A percentile compares a stretch with the other conserved stretches of the same genome.
Evolutionary conservation across 768 basidiomycete genomes (phyloP).

Genomic region (Rhodotorula graminis): DNA sequence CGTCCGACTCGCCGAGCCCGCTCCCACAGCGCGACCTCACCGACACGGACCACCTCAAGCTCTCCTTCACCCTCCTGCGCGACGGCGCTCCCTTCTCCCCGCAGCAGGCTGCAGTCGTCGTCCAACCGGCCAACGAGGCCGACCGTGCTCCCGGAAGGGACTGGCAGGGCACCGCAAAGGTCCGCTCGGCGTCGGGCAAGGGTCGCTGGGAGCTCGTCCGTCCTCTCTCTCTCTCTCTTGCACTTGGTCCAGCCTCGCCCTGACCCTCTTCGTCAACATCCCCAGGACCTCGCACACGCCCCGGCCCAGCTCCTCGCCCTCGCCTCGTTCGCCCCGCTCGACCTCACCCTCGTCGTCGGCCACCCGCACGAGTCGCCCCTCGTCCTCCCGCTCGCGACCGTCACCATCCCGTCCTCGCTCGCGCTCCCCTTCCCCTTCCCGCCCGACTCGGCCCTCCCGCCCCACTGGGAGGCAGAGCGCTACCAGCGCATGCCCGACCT

Average conservation of each 20-base stretch:
- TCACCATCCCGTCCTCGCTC: slow-evolving; percentile 19
- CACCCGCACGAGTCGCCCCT: neutral
- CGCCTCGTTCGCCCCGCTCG: slow-evolving; percentile 18
- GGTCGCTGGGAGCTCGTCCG: slow-evolving; percentile 30
- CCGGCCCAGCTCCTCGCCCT: slow-evolving; percentile 31
- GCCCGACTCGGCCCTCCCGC: slow-evolving; percentile 22
- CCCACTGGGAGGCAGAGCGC: slow-evolving; percentile 37
- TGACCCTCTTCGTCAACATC: neutral
- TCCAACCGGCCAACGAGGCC: neutral
- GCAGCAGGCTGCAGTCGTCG: slow-evolving; percentile 25
- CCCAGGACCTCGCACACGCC: slow-evolving; percentile 32
- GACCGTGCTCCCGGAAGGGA: slow-evolving; percentile 9
- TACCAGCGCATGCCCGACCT: slow-evolving; percentile 17
- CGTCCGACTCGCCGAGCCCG: neutral
- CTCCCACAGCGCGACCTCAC: neutral
- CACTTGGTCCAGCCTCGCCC: neutral
- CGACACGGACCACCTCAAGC: slow-evolving; percentile 30
- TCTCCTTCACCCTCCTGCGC: slow-evolving; percentile 26
- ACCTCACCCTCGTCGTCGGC: slow-evolving; percentile 31
- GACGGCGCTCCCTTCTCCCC: slow-evolving; percentile 9
- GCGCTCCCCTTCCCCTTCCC: slow-evolving; percentile 28
- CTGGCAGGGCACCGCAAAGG: slow-evolving; percentile 5
- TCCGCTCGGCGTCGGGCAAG: slow-evolving; percentile 19
- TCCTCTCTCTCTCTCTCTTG: neutral
- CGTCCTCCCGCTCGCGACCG: slow-evolving; percentile 25